phyloP scores from a whole-genome alignment of 176 grass and related monocot genomes.

The Areca catechu region DNA sequence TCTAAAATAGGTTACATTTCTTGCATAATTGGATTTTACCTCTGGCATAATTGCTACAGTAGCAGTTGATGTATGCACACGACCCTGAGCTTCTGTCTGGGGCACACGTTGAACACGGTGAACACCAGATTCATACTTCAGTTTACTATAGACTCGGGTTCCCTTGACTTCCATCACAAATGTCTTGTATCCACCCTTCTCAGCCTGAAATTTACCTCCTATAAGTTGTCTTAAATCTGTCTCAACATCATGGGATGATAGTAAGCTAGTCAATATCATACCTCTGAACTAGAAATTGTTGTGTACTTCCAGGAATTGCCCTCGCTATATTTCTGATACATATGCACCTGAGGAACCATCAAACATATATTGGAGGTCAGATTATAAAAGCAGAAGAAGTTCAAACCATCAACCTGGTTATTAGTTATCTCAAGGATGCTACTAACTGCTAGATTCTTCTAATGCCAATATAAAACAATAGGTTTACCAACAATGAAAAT shows the following conservation, averaged over 20 bases:
- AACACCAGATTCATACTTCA: constrained; percentile 91
- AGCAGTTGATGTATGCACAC: constrained; percentile 91
- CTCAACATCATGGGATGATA: constrained; percentile 11
- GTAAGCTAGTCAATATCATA: constrained; percentile 32
- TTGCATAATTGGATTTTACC: constrained; percentile 18
- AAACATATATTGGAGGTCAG: background rate
- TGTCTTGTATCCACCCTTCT: constrained; percentile 86
- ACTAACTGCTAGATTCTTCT: too few species aligned
- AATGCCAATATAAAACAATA: too few species aligned
- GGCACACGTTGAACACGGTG: constrained; percentile 97
- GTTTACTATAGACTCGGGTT: constrained; percentile 79
- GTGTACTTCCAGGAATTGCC: constrained; percentile 60
- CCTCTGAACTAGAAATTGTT: constrained; percentile 74
- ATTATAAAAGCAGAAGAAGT: too few species aligned
- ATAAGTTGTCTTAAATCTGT: constrained; percentile 14
- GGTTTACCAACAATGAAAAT: too few species aligned
- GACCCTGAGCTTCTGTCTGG: constrained; percentile 78
- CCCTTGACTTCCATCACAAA: constrained; percentile 95
- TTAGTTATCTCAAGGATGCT: too few species aligned
- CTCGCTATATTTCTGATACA: constrained; percentile 88
- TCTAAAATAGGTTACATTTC: too few species aligned
- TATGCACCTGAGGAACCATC: constrained; percentile 55
- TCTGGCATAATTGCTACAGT: constrained; percentile 98
- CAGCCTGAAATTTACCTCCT: constrained; percentile 42
- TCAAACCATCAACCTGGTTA: too few species aligned